phyloP scores from a whole-genome alignment of 2,329 filamentous ascomycete species.

The Pseudohalonectria lignicola region DNA sequence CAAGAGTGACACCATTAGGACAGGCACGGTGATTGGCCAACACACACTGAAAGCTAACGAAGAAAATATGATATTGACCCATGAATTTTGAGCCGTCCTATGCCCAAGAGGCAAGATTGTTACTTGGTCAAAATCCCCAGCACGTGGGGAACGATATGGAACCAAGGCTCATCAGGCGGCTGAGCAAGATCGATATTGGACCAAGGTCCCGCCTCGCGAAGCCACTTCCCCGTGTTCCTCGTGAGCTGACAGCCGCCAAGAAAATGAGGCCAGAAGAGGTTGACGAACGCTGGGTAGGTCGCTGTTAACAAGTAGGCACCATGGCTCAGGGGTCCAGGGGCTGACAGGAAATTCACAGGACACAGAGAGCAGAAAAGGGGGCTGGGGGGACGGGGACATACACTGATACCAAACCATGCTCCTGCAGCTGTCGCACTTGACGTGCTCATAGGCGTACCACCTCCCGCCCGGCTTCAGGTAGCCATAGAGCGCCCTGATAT shows the following conservation, averaged over 20 bases:
- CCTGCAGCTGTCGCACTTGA: slow-evolving; percentile 26
- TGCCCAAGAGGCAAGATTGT: too few relatives aligned
- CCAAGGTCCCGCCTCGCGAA: slow-evolving; percentile 41
- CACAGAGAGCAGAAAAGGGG: neutral
- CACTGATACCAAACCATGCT: slow-evolving; percentile 37
- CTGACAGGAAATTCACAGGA: neutral
- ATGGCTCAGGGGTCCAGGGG: neutral
- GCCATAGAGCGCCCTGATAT: slow-evolving; percentile 42
- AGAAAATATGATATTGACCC: too few relatives aligned
- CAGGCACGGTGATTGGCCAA: too few relatives aligned
- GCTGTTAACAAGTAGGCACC: neutral
- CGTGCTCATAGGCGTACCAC: slow-evolving; percentile 55
- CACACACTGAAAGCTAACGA: too few relatives aligned
- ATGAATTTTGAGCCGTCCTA: too few relatives aligned
- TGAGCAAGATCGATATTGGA: slow-evolving; percentile 33
- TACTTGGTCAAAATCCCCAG: slow-evolving; percentile 41
- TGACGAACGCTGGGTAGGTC: slow-evolving; percentile 28
- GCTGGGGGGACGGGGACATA: slow-evolving; percentile 19
- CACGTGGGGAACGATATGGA: slow-evolving; percentile 33
- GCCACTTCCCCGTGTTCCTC: slow-evolving; percentile 31
- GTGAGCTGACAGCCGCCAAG: slow-evolving; percentile 41
- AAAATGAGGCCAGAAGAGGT: slow-evolving; percentile 39
- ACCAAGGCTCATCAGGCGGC: slow-evolving; percentile 28
- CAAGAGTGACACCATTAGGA: too few relatives aligned
- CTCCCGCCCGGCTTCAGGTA: slow-evolving; percentile 49